Evolutionary conservation across 163 green algal genomes (phyloP).

Genomic region (Prototheca stagnorum): DNA sequence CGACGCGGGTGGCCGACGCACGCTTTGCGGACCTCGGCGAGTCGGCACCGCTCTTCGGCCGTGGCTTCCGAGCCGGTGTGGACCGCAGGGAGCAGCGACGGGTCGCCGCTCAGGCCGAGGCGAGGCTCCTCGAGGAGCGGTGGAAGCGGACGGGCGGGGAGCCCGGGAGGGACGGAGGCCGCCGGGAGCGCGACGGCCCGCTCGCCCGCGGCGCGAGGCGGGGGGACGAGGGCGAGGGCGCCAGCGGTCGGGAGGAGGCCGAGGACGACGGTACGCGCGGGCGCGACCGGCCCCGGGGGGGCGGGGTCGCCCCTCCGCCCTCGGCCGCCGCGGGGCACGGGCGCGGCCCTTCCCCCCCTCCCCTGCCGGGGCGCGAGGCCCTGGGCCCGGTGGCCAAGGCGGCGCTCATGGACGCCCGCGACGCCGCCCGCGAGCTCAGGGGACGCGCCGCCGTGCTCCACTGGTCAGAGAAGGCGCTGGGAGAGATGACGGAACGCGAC

Average conservation of each 20-base stretch:
- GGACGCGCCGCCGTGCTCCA: constrained; percentile 48
- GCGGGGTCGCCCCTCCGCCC: no score
- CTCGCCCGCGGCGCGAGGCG: constrained; percentile 3
- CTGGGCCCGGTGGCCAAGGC: no score
- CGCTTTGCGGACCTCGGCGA: constrained; percentile 76
- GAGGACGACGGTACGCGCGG: no score
- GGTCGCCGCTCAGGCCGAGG: constrained; percentile 36
- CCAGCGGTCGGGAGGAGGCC: no score
- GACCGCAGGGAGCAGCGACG: constrained; percentile 89
- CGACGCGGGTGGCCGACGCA: constrained; percentile 70
- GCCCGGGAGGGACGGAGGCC: constrained; percentile 43
- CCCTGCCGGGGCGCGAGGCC: no score
- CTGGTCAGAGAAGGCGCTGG: constrained; percentile 74
- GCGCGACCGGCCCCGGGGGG: no score
- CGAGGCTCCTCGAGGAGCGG: constrained; percentile 38
- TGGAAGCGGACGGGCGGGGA: constrained; percentile 25
- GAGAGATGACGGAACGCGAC: constrained; percentile 84
- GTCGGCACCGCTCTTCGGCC: constrained; percentile 77
- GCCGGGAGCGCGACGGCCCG: constrained; percentile 25
- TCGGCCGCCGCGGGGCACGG: no score
- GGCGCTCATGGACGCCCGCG: no score
- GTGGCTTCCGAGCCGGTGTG: constrained; percentile 79
- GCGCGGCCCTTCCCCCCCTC: no score
- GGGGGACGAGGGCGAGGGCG: no score
- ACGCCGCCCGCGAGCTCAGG: no score